Conservation (phyloP, 306 rosid species). For the Dryas drummondii region DNA sequence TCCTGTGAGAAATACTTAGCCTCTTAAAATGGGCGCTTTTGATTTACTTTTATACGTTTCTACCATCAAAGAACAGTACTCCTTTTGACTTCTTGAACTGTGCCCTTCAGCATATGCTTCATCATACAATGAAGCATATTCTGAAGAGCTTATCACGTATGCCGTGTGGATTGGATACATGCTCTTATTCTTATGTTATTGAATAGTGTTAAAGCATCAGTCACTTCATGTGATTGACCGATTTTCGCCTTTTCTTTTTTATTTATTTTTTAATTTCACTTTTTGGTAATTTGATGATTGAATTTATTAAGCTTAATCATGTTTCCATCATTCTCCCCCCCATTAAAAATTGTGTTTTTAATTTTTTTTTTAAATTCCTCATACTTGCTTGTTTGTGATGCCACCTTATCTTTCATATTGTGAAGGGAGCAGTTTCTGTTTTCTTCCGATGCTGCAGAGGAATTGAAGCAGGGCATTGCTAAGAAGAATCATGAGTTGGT, state of each 20-base stretch:
- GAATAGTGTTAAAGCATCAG: neutral
- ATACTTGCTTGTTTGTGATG: conserved; percentile 48
- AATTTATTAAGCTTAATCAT: neutral
- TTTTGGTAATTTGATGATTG: neutral
- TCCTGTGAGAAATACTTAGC: conserved; percentile 69
- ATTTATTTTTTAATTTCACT: neutral
- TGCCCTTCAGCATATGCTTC: neutral
- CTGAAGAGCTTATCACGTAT: too few relatives aligned
- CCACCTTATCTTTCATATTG: conserved; percentile 42
- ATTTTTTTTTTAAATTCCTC: conserved; percentile 7
- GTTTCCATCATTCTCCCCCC: neutral
- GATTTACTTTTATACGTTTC: conserved; percentile 8
- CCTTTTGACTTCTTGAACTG: neutral
- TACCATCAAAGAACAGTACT: neutral
- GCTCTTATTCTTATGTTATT: neutral
- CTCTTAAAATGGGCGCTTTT: conserved; percentile 11
- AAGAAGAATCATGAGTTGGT: conserved; percentile 74
- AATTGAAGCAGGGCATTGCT: conserved; percentile 69
- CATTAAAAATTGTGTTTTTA: neutral
- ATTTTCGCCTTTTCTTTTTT: neutral
- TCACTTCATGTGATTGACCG: neutral
- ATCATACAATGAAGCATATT: neutral
- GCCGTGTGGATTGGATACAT: neutral
- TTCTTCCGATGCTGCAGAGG: conserved; percentile 90
- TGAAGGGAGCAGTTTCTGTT: conserved; percentile 99